phyloP scores from a whole-genome alignment of 2,329 filamentous ascomycete species.

The Sporothrix brasiliensis region DNA sequence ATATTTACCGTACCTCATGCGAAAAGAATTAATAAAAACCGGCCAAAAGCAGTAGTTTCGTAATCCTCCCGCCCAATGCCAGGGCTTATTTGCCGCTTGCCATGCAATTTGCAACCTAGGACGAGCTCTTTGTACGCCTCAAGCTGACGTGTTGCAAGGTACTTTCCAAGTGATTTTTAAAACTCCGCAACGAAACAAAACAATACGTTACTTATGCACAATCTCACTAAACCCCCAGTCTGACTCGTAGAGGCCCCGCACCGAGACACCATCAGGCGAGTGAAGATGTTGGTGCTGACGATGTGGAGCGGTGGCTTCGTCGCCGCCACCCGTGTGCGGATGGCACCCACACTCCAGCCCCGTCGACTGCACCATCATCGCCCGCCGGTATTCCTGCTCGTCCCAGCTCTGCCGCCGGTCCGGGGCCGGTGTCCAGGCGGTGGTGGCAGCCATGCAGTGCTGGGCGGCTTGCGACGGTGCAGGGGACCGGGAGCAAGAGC shows the following conservation, averaged over 20 bases:
- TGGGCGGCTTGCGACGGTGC: conserved; percentile 34
- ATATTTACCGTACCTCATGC: neutral
- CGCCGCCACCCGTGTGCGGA: neutral
- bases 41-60: neutral
- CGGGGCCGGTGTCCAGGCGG: conserved; percentile 53
- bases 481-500: conserved; percentile 17
- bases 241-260: conserved; percentile 28
- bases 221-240: conserved; percentile 33
- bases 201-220: too few species aligned
- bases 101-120: neutral
- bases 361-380: conserved; percentile 40
- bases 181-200: too few species aligned
- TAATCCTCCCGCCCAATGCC: neutral
- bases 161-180: neutral
- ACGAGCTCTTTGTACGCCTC: neutral
- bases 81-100: neutral
- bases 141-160: neutral
- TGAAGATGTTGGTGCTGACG: neutral
- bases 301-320: neutral
- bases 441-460: conserved; percentile 45
- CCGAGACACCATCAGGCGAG: neutral
- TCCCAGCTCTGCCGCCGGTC: conserved; percentile 57
- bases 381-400: conserved; percentile 57
- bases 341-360: conserved; percentile 29
- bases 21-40: too few species aligned